Percentiles rank a stretch among this genome's conserved stretches.
These are phyloP conservation scores for Colletotrichum viniferum DNA, from an alignment of 2,329 filamentous ascomycete genomes.

Conservation along the genomic window DNA sequence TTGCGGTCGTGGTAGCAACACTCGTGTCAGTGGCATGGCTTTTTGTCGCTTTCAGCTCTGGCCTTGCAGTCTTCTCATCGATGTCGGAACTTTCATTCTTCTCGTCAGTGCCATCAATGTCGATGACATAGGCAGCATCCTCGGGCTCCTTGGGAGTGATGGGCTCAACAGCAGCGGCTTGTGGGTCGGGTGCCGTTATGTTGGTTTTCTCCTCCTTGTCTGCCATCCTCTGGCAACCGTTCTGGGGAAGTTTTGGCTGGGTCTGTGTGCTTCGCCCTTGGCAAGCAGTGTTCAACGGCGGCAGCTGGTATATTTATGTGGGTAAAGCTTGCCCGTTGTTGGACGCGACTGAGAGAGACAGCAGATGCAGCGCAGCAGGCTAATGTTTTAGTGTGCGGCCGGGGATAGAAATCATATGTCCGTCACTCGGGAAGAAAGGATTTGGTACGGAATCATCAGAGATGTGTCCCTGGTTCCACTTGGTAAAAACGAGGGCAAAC, in stretches of 20 bases:
- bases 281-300: background rate
- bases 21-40: constrained; percentile 61
- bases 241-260: background rate
- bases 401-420: background rate
- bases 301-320: background rate
- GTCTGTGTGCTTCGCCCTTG: background rate
- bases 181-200: constrained; percentile 30
- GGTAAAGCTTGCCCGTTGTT: background rate
- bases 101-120: constrained; percentile 16
- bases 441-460: background rate
- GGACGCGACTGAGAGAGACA: background rate
- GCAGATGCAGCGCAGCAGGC: background rate
- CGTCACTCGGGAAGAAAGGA: background rate
- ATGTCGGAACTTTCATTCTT: background rate
- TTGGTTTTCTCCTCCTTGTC: constrained; percentile 29
- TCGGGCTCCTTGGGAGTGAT: constrained; percentile 8
- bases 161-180: constrained; percentile 32
- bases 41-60: constrained; percentile 43
- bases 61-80: constrained; percentile 12
- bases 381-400: background rate
- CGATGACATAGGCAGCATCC: constrained; percentile 3
- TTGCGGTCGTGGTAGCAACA: constrained; percentile 46
- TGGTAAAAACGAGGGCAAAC: background rate
- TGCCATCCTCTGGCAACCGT: constrained; percentile 11
- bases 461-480: background rate